phyloP scores from a whole-genome alignment of 192 early-diverging fungal genomes.

The Coemansia sp. region DNA sequence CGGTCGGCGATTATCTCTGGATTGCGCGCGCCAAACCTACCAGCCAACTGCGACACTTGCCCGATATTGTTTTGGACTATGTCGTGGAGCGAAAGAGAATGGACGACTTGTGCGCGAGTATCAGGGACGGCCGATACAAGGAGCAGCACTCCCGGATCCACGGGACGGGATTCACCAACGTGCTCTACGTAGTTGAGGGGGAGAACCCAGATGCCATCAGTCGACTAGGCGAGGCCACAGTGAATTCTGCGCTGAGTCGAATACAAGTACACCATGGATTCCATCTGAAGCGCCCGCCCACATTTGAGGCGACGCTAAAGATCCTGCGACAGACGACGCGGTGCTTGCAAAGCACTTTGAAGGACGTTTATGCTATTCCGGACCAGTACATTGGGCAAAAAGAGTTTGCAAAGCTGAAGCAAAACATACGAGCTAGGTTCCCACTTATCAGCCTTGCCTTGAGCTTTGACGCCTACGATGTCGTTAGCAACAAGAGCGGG shows the following conservation, averaged over 20 bases:
- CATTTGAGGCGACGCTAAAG: slow-evolving; percentile 81
- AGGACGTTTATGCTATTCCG: slow-evolving; percentile 62
- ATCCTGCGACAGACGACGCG: slow-evolving; percentile 72
- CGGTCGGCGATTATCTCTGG: slow-evolving; percentile 92
- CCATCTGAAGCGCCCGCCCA: slow-evolving; percentile 76
- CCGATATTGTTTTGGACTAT: slow-evolving; percentile 80
- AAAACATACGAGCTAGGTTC: slow-evolving; percentile 25
- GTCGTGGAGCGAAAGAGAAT: slow-evolving; percentile 94
- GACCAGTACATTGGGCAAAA: slow-evolving; percentile 52
- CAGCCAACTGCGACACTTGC: slow-evolving; percentile 25
- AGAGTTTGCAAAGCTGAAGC: slow-evolving; percentile 59
- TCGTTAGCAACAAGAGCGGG: slow-evolving; percentile 76
- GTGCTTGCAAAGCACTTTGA: slow-evolving; percentile 57
- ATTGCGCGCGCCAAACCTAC: slow-evolving; percentile 61
- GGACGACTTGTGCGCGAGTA: slow-evolving; percentile 90
- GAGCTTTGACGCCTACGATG: slow-evolving; percentile 66
- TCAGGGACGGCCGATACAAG: slow-evolving; percentile 89
- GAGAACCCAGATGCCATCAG: slow-evolving; percentile 64
- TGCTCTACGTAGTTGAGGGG: slow-evolving; percentile 92
- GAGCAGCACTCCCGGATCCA: slow-evolving; percentile 92
- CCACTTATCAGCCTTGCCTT: slow-evolving; percentile 57
- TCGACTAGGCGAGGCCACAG: slow-evolving; percentile 62
- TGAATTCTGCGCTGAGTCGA: slow-evolving; percentile 74
- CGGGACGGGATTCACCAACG: slow-evolving; percentile 68
- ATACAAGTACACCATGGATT: slow-evolving; percentile 82